Base-by-base conservation (phyloP, 306 rosid genomes). In the Nissolia schottii region DNA sequence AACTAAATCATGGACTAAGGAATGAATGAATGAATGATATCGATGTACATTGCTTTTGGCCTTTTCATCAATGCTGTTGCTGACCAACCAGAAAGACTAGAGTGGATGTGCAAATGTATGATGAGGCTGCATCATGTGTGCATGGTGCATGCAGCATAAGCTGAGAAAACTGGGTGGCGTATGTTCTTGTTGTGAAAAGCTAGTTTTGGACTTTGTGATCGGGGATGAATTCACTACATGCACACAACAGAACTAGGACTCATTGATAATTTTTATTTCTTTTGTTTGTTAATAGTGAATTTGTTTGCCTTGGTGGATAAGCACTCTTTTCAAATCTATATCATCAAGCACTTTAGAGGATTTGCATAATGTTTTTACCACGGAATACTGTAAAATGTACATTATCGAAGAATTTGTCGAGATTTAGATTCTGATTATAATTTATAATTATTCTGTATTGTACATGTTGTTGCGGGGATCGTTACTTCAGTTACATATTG, bases 351-450 rank as follows among this genome's bases (percentile, higher is more conserved):
- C 24, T 1, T n/a, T 13, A 13, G 70, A 73, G 63, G 76, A 73
- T 49, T 51, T 60, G 65, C 54, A 46, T 46, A n/a, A 55, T 40
- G 49, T 20, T 61, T 49, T 22, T 12, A 18, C 55, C 14, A 2
- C 5, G 58, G 74, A 45, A 45, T 61, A 70, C 31, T 71, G 81
- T 81, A 76, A 55, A 76, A 22, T 71, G 81, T 81, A 76, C 56
- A 76, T 70, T 81, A 49, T 71, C 73, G 55, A 19, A 18, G 28
- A 70, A 24, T 29, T 70, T 15, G 27, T 63, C 50, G 43, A 40
- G 76, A 20, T 54, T 71, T 62, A 70, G 45, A 40, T 78, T 18
- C 22, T 78, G 69, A 55, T 60, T 63, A 70, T 62, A 62, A 2
- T 55, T 29, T 58, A 18, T 70, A 28, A 11, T 11, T 40, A 8